These are phyloP conservation scores for Dalechampia spathulata DNA, from an alignment of 441 rosid genomes.

Conservation along the genomic window DNA sequence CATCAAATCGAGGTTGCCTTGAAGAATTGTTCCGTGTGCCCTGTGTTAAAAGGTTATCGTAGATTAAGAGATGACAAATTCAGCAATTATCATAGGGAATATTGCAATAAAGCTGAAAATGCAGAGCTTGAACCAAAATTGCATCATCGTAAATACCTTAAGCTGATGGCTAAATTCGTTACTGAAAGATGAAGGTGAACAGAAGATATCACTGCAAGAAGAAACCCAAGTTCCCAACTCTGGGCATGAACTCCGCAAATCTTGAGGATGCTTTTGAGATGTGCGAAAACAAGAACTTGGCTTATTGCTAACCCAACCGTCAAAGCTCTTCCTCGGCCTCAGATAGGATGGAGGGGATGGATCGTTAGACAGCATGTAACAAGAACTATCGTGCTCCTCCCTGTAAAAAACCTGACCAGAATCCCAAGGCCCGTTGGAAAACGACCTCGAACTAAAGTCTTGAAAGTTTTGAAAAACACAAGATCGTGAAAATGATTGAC, in stretches of 20 bases:
- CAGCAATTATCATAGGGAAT: not conserved
- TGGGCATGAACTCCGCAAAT: conserved; percentile 38
- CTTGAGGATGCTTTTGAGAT: conserved; percentile 33
- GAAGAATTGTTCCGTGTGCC: conserved; percentile 12
- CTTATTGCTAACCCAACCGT: conserved; percentile 37
- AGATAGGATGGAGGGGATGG: conserved; percentile 34
- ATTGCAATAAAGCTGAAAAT: not conserved
- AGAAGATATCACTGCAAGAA: conserved; percentile 23
- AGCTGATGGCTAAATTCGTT: conserved; percentile 31
- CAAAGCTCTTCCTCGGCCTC: conserved; percentile 35
- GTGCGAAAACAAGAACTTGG: conserved; percentile 29
- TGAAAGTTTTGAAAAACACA: conserved; percentile 42
- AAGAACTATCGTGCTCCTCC: conserved; percentile 65
- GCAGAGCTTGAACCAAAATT: too few relatives aligned
- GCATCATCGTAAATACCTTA: conserved; percentile 30
- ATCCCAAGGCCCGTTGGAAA: conserved; percentile 39
- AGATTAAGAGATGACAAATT: conserved; percentile 2
- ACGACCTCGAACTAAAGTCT: conserved; percentile 33
- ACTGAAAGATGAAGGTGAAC: conserved; percentile 26
- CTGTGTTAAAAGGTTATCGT: conserved; percentile 11
- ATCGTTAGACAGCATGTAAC: conserved; percentile 47
- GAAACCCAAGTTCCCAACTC: conserved; percentile 34
- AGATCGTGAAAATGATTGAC: conserved; percentile 46
- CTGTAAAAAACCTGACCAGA: conserved; percentile 41
- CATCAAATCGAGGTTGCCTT: conserved; percentile 14